Conservation (phyloP, 345 rosid species). For the Psidium friedrichsthalianum region DNA sequence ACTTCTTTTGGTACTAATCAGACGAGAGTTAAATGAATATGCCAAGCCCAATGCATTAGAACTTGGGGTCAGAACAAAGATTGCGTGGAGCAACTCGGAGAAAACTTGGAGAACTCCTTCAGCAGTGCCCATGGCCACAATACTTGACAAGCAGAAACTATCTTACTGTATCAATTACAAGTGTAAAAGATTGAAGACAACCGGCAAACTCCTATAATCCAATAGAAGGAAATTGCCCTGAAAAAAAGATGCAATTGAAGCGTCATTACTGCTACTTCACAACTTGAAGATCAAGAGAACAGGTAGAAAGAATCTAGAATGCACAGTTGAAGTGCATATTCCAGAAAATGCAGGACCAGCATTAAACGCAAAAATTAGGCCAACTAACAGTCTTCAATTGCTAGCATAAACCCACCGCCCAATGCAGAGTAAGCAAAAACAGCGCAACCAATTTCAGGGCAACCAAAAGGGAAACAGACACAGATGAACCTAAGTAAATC, state of each 20-base stretch:
- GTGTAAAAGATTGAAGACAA: neutral
- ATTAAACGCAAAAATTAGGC: neutral
- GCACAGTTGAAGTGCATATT: neutral
- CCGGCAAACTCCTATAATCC: neutral
- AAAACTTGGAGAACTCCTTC: conserved; percentile 42
- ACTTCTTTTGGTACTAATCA: conserved; percentile 18
- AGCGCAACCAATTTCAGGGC: neutral
- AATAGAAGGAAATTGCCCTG: neutral
- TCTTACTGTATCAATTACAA: neutral
- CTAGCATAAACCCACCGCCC: neutral
- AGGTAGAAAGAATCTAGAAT: neutral
- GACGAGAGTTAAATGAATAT: conserved; percentile 8
- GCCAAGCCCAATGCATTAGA: conserved; percentile 7
- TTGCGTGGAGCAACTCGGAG: conserved; percentile 20
- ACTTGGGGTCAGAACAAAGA: conserved; percentile 15
- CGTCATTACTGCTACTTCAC: neutral
- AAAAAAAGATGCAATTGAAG: neutral
- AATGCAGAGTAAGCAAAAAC: neutral
- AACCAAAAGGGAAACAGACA: no score
- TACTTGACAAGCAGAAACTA: neutral
- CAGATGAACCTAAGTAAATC: no score
- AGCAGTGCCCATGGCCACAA: conserved; percentile 27
- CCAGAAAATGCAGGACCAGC: neutral
- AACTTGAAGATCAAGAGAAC: neutral
- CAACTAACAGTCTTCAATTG: neutral